A percentile compares a stretch with the other conserved stretches of the same genome.
These are phyloP conservation scores for Xerocomellus amylosporus DNA, from an alignment of 768 basidiomycete genomes.

Conservation along the genomic window DNA sequence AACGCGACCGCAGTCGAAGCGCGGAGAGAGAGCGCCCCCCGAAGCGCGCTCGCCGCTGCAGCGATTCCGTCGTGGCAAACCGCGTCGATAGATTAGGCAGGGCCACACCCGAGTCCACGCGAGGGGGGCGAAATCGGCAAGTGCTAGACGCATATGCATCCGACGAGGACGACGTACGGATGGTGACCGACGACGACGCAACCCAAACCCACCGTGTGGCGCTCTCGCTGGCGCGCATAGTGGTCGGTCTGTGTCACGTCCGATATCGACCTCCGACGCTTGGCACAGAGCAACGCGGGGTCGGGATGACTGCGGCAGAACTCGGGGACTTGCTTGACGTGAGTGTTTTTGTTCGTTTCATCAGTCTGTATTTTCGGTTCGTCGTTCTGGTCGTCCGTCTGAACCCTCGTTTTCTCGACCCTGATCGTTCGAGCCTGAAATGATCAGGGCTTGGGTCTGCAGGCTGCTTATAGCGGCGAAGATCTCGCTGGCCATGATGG, in stretches of 20 bases:
- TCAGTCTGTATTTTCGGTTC: neutral
- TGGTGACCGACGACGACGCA: neutral
- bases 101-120: conserved; percentile 4
- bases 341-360: conserved; percentile 16
- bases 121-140: neutral
- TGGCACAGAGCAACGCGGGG: conserved; percentile 4
- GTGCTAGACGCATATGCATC: neutral
- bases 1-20: conserved; percentile 16
- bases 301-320: conserved; percentile 29
- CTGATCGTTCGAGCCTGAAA: conserved; percentile 13
- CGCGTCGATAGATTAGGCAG: conserved; percentile 15
- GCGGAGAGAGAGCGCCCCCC: conserved; percentile 27
- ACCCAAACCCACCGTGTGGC: conserved; percentile 19
- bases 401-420: conserved; percentile 13
- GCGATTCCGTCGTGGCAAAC: conserved; percentile 13
- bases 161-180: neutral
- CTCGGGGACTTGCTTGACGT: conserved; percentile 34
- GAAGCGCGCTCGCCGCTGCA: conserved; percentile 27
- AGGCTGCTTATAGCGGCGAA: conserved; percentile 17
- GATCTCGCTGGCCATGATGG: conserved; percentile 8
- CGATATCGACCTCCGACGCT: conserved; percentile 16
- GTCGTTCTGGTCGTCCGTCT: neutral
- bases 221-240: conserved; percentile 17
- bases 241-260: conserved; percentile 24
- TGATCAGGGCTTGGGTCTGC: conserved; percentile 7